phyloP scores from a whole-genome alignment of 2,329 filamentous ascomycete species.

The Bipolaris gigantea region DNA sequence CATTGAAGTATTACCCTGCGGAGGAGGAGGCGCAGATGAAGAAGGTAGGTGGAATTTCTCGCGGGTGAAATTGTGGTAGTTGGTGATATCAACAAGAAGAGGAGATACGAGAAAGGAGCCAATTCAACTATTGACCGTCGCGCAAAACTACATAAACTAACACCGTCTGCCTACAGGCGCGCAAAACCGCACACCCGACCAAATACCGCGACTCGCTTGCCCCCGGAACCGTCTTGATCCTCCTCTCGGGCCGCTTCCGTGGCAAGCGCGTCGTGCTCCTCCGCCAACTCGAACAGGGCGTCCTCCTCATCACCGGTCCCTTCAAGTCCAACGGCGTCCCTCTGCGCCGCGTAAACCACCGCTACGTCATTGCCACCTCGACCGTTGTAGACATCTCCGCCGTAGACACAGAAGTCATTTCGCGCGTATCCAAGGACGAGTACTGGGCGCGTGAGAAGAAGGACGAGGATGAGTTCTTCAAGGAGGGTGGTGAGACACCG shows the following conservation, averaged over 20 bases:
- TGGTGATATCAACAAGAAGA: not conserved
- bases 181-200: constrained; percentile 89
- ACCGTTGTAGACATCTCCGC: constrained; percentile 80
- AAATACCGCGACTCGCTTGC: constrained; percentile 85
- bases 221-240: constrained; percentile 94
- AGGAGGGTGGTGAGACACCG: constrained; percentile 91
- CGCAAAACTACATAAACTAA: constrained; percentile 8
- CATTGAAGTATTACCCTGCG: constrained; percentile 97
- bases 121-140: not conserved
- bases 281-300: constrained; percentile 92
- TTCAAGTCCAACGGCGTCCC: constrained; percentile 99
- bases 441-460: constrained; percentile 97
- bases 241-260: constrained; percentile 98
- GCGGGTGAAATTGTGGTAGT: not conserved
- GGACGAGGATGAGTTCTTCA: constrained; percentile 98
- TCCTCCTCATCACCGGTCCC: constrained; percentile 96
- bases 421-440: constrained; percentile 77
- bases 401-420: constrained; percentile 69
- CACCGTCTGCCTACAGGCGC: constrained; percentile 62
- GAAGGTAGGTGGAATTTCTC: constrained; percentile 74
- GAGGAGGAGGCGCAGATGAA: constrained; percentile 86
- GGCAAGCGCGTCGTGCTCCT: constrained; percentile 99
- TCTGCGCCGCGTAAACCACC: constrained; percentile 86
- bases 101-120: not conserved
- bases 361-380: constrained; percentile 89